phyloP scores from a whole-genome alignment of 2,329 filamentous ascomycete species.

The Lasiodiplodia sp. region DNA sequence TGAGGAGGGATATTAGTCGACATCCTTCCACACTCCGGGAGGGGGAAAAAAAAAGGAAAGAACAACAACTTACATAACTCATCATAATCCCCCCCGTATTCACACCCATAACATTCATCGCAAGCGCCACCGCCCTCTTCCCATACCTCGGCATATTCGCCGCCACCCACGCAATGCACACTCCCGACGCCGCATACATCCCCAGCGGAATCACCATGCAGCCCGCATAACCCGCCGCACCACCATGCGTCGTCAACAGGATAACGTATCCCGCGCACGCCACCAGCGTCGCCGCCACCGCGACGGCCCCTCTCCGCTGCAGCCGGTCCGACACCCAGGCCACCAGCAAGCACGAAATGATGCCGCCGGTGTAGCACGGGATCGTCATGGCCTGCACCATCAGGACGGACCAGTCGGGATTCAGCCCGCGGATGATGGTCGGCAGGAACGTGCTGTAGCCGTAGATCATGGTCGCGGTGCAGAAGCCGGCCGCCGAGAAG shows the following conservation, averaged over 20 bases:
- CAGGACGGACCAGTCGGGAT: slow-evolving; percentile 65
- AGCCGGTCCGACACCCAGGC: slow-evolving; percentile 72
- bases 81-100: slow-evolving; percentile 77
- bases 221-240: slow-evolving; percentile 75
- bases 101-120: slow-evolving; percentile 73
- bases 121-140: slow-evolving; percentile 75
- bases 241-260: slow-evolving; percentile 65
- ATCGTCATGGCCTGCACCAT: slow-evolving; percentile 79
- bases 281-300: slow-evolving; percentile 76
- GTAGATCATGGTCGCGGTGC: slow-evolving; percentile 78
- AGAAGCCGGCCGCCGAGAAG: slow-evolving; percentile 75
- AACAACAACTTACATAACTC: slow-evolving; percentile 64
- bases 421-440: slow-evolving; percentile 76
- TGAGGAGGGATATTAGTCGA: slow-evolving; percentile 29
- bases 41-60: not conserved
- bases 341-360: slow-evolving; percentile 70
- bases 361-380: slow-evolving; percentile 77
- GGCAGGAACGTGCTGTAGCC: slow-evolving; percentile 80
- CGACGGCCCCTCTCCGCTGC: slow-evolving; percentile 65
- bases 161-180: slow-evolving; percentile 66
- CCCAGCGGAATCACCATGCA: slow-evolving; percentile 80
- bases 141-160: slow-evolving; percentile 77
- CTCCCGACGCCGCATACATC: slow-evolving; percentile 67
- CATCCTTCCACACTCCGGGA: no score
- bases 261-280: slow-evolving; percentile 48